Evolutionary conservation across 768 basidiomycete genomes (phyloP).

Genomic region (Leccinum pellstonianum): DNA sequence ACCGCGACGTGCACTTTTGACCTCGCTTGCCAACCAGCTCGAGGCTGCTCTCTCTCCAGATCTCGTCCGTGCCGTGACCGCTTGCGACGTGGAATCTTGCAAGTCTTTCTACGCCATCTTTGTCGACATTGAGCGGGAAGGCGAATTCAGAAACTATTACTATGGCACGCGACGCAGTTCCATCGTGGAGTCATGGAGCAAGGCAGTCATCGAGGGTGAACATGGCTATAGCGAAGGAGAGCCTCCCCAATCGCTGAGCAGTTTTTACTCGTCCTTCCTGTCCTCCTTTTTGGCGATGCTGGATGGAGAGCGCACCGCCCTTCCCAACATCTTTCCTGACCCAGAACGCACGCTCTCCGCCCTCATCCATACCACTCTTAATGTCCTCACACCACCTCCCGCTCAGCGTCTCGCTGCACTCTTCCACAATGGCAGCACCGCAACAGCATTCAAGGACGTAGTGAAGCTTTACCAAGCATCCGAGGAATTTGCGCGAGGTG

Average conservation of each 20-base stretch:
- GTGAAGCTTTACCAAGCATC: slow-evolving; percentile 71
- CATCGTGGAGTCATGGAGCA: slow-evolving; percentile 70
- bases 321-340: slow-evolving; percentile 87
- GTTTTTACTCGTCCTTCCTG: slow-evolving; percentile 78
- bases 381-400: slow-evolving; percentile 77
- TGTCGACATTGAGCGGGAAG: slow-evolving; percentile 84
- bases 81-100: slow-evolving; percentile 72
- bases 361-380: slow-evolving; percentile 80
- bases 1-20: slow-evolving; percentile 77
- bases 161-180: slow-evolving; percentile 74
- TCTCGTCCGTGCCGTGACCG: slow-evolving; percentile 81
- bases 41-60: slow-evolving; percentile 92
- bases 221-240: slow-evolving; percentile 23
- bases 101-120: slow-evolving; percentile 84
- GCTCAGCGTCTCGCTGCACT: slow-evolving; percentile 74
- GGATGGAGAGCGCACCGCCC: slow-evolving; percentile 65
- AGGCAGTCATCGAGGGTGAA: slow-evolving; percentile 42
- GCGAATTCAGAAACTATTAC: slow-evolving; percentile 93
- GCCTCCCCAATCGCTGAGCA: slow-evolving; percentile 47
- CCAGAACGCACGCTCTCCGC: slow-evolving; percentile 72
- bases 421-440: slow-evolving; percentile 56
- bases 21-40: slow-evolving; percentile 92
- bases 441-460: slow-evolving; percentile 63
- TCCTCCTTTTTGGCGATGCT: slow-evolving; percentile 63
- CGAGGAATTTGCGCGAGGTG: slow-evolving; percentile 75